Evolutionary conservation across 371 early-diverging fungal genomes (phyloP).

Genomic region (Choanephora cucurbitarum): DNA sequence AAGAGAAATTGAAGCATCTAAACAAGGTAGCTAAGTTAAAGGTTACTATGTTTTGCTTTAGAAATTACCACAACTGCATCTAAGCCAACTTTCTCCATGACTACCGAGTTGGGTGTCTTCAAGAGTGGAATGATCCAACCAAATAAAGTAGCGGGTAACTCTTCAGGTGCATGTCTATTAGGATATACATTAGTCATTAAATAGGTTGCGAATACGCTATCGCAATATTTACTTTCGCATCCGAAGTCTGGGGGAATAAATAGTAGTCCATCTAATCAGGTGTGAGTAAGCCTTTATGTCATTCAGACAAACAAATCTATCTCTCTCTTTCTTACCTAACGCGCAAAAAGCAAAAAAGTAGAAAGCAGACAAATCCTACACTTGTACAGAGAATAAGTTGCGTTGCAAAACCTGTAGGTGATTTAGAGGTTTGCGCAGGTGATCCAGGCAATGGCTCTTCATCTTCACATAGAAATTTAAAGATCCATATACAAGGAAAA

Average conservation of each 20-base stretch:
- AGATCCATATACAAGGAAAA: conserved; percentile 28
- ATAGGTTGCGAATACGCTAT: too few species aligned
- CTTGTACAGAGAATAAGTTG: conserved; percentile 48
- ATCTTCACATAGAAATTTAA: conserved; percentile 29
- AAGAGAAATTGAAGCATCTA: conserved; percentile 56
- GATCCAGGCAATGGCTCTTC: conserved; percentile 47
- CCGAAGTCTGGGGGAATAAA: conserved; percentile 67
- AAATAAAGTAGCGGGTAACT: conserved; percentile 55
- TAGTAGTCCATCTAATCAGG: conserved; percentile 48
- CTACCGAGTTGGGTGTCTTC: conserved; percentile 53
- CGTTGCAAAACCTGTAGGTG: conserved; percentile 44
- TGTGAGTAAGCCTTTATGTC: conserved; percentile 2
- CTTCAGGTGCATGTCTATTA: conserved; percentile 54
- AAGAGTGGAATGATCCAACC: conserved; percentile 65
- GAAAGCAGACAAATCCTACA: conserved; percentile 44
- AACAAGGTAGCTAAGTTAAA: neutral
- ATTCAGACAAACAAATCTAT: too few species aligned
- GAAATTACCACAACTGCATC: conserved; percentile 67
- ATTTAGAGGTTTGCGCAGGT: conserved; percentile 44
- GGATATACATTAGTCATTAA: neutral
- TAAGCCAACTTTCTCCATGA: conserved; percentile 65
- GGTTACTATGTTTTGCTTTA: too few species aligned
- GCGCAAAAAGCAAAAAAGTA: conserved; percentile 46
- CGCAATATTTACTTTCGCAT: conserved; percentile 64
- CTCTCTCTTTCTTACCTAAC: conserved; percentile 32